Evolutionary conservation across 2,329 filamentous ascomycete species (phyloP), one percentile per base, ranked within the genome.

Genomic region (Apiospora pterosperma): DNA sequence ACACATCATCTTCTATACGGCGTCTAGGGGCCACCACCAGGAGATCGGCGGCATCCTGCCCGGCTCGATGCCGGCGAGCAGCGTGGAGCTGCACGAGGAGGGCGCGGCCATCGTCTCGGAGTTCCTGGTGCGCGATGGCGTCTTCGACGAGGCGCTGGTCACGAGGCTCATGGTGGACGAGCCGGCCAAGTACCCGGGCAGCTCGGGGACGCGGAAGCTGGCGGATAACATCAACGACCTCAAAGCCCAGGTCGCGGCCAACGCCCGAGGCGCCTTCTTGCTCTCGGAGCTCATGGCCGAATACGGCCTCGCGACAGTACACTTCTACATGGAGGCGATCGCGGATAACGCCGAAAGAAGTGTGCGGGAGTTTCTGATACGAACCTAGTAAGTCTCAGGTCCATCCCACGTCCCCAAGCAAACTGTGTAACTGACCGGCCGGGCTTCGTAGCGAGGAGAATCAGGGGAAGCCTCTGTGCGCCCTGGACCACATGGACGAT

Each of bases 401-500:
- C n/a, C n/a, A n/a, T n/a, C n/a, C n/a, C n/a, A n/a, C n/a, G n/a
- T n/a, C n/a, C n/a, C n/a, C n/a, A n/a, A n/a, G n/a, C n/a, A n/a
- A n/a, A n/a, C n/a, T n/a, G n/a, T n/a, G n/a, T n/a, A n/a, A n/a
- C n/a, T n/a, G n/a, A n/a, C n/a, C n/a, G n/a, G n/a, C n/a, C n/a
- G n/a, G n/a, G n/a, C n/a, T n/a, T n/a, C n/a, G n/a, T n/a, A n/a
- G n/a, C n/a, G n/a, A n/a, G n/a, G n/a, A n/a, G n/a, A n/a, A n/a
- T 68, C 71, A 34, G 68, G 65, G 62, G 31, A 87, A 64, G 21
- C 86, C 89, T 55, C 79, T 92, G 3, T 84, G 84, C 14, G 90
- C 90, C 0, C 79, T 87, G 4, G 90, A 93, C 69, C 90, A 87
- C 77, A 92, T 93, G 89, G 90, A 93, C 71, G 90, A 93, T 34